A percentile compares a stretch with the other conserved stretches of the same genome.
Conservation (phyloP, 257 asterid genomes). For the Lithospermum erythrorhizon region DNA sequence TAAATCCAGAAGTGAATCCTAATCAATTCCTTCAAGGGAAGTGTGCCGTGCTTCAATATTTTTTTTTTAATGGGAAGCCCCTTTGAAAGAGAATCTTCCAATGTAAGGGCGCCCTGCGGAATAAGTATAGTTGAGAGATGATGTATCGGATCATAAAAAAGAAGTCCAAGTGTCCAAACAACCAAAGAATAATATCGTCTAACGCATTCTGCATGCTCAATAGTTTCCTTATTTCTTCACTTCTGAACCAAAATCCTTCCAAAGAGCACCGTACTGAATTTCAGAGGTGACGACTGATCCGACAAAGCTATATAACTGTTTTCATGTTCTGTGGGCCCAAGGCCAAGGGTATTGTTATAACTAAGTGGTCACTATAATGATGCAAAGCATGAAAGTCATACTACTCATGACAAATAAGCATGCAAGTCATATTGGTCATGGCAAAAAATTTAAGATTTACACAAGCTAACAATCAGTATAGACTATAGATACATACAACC, state of each 20-base stretch:
- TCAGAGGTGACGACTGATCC: neutral
- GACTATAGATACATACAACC: neutral
- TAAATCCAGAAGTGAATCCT: slow-evolving; percentile 9
- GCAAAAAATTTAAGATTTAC: neutral
- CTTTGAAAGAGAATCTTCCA: slow-evolving; percentile 81
- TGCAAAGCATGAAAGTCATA: neutral
- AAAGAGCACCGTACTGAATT: neutral
- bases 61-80: slow-evolving; percentile 69
- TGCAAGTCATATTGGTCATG: neutral
- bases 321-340: neutral
- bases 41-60: no score
- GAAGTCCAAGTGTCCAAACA: neutral
- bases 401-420: no score
- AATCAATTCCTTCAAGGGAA: slow-evolving; percentile 11
- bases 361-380: neutral
- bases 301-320: neutral
- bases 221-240: neutral
- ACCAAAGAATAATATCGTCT: no score
- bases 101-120: slow-evolving; percentile 73
- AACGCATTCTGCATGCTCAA: neutral
- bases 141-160: neutral
- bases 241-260: neutral
- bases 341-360: neutral
- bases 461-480: neutral
- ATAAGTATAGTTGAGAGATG: neutral